Percentiles rank a stretch among this genome's conserved stretches.
Evolutionary conservation across 306 rosid genomes (phyloP).

Genomic region (Vicia faba): DNA sequence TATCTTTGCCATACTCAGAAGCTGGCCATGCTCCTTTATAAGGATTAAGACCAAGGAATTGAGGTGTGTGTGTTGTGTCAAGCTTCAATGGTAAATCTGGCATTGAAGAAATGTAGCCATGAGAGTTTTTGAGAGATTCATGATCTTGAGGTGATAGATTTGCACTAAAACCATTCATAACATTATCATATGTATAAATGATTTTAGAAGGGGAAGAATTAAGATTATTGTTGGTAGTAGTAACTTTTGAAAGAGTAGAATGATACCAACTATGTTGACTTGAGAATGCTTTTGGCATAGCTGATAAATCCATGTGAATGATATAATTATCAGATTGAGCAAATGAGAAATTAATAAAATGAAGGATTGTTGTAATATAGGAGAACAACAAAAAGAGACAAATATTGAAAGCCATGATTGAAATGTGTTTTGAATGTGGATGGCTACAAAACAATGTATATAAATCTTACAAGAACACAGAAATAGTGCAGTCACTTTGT

Average conservation of each 20-base stretch:
- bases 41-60: constrained; percentile 60
- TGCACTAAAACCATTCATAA: constrained; percentile 72
- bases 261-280: constrained; percentile 65
- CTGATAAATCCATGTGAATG: constrained; percentile 67
- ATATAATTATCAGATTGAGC: constrained; percentile 57
- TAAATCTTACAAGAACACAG: too few species aligned
- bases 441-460: not conserved
- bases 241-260: constrained; percentile 42
- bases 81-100: constrained; percentile 44
- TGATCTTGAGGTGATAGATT: constrained; percentile 55
- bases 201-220: constrained; percentile 38
- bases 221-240: not conserved
- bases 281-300: constrained; percentile 70
- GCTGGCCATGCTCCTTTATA: constrained; percentile 54
- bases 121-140: constrained; percentile 49
- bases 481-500: not conserved
- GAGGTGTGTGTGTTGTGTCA: constrained; percentile 71
- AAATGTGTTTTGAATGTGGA: not conserved
- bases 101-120: constrained; percentile 55
- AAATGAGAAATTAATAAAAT: constrained; percentile 4
- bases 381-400: constrained; percentile 1
- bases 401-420: constrained; percentile 31
- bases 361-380: constrained; percentile 15
- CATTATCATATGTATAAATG: constrained; percentile 59
- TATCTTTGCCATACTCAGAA: constrained; percentile 51